These are phyloP conservation scores for Solanum neorickii DNA, from an alignment of 257 asterid species.

Conservation along the genomic window DNA sequence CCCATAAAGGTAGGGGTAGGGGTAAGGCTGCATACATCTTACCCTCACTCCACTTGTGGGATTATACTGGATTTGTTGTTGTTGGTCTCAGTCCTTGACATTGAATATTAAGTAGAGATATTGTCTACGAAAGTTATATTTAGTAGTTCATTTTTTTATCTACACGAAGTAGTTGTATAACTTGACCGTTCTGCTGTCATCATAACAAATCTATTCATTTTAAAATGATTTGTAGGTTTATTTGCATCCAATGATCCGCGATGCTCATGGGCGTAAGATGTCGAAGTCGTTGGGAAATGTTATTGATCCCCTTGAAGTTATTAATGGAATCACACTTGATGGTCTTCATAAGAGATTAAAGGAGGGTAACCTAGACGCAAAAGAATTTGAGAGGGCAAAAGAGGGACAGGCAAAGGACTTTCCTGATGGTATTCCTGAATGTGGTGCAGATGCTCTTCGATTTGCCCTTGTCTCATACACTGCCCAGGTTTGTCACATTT, in stretches of 20 bases:
- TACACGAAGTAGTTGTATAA: not conserved
- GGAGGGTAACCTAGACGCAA: conserved; percentile 86
- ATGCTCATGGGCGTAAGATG: conserved; percentile 99
- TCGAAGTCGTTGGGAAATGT: conserved; percentile 98
- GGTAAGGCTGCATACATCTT: not conserved
- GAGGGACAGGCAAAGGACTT: conserved; percentile 87
- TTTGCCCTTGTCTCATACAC: conserved; percentile 93
- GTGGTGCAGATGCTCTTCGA: conserved; percentile 95
- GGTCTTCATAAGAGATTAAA: conserved; percentile 83
- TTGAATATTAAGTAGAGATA: not conserved
- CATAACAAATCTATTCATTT: not conserved
- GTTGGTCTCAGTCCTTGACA: not conserved
- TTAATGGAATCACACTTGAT: conserved; percentile 58
- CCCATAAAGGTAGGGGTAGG: not conserved
- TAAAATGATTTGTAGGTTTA: conserved; percentile 45
- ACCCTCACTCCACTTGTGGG: not conserved
- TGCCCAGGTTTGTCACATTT: conserved; percentile 53
- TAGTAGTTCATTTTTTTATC: not conserved
- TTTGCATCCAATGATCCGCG: conserved; percentile 94
- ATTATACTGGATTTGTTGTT: not conserved
- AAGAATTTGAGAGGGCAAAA: conserved; percentile 68
- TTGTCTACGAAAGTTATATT: not conserved
- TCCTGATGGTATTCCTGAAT: conserved; percentile 84
- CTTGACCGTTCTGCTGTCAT: not conserved
- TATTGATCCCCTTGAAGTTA: conserved; percentile 82